Percentiles rank a stretch among this genome's conserved stretches.
These are phyloP conservation scores for Amanita inopinata DNA, from an alignment of 768 basidiomycete species.

Conservation along the genomic window DNA sequence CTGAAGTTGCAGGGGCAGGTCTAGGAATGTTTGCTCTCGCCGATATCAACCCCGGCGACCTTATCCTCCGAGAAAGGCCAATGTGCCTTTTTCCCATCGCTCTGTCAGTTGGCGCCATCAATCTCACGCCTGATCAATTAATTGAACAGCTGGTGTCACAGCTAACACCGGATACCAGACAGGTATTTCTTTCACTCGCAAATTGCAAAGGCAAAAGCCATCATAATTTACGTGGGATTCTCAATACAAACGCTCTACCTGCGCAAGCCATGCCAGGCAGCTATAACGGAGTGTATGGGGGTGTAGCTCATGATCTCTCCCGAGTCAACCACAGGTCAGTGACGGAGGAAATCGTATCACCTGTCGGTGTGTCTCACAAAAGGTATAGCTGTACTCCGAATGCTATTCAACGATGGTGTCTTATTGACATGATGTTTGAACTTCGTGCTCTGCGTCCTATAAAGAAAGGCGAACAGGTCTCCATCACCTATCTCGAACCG, in stretches of 20 bases:
- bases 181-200: not conserved
- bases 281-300: not conserved
- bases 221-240: not conserved
- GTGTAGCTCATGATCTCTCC: not conserved
- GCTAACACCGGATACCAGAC: not conserved
- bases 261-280: not conserved
- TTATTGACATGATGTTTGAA: slow-evolving; percentile 2
- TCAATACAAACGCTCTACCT: not conserved
- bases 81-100: not conserved
- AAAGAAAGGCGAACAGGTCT: slow-evolving; percentile 13
- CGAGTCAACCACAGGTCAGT: not conserved
- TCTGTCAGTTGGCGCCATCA: no score
- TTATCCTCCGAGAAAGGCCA: slow-evolving; percentile 4
- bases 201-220: not conserved
- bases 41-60: slow-evolving; percentile 2
- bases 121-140: no score
- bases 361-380: not conserved
- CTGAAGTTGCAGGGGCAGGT: slow-evolving; percentile 10
- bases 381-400: slow-evolving; percentile 13
- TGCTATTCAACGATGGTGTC: slow-evolving; percentile 10
- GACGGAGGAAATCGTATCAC: no score
- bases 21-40: slow-evolving; percentile 7
- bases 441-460: slow-evolving; percentile 14
- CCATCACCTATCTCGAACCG: slow-evolving; percentile 10
- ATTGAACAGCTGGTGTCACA: no score